These are phyloP conservation scores for Mycothermus thermophilus DNA, from an alignment of 495 filamentous ascomycete species.

Conservation along the genomic window DNA sequence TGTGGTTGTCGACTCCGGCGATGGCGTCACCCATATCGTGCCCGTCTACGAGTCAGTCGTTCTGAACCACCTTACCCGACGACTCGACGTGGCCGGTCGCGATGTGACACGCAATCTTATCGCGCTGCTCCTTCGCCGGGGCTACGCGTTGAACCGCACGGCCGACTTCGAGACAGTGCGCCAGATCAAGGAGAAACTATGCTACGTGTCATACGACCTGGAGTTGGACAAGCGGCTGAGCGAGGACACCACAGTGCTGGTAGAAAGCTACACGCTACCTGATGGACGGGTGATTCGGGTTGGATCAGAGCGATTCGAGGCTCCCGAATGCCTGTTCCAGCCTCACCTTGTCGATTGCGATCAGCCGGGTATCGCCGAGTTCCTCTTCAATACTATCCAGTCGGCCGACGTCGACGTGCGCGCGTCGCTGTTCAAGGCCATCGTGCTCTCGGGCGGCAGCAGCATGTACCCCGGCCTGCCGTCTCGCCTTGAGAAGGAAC, in stretches of 20 bases:
- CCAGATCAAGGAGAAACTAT: constrained; percentile 99
- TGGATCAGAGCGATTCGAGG: constrained; percentile 93
- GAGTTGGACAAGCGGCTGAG: constrained; percentile 89
- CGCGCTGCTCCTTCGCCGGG: constrained; percentile 80
- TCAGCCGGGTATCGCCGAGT: constrained; percentile 89
- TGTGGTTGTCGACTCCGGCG: constrained; percentile 94
- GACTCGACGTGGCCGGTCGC: constrained; percentile 88
- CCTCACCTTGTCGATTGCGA: constrained; percentile 96
- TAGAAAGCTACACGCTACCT: constrained; percentile 93
- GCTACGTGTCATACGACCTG: constrained; percentile 97
- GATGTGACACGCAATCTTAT: constrained; percentile 98
- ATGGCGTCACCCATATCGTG: constrained; percentile 96
- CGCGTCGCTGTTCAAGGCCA: constrained; percentile 84
- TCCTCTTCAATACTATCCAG: constrained; percentile 98
- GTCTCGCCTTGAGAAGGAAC: constrained; percentile 88
- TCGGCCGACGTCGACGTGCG: constrained; percentile 89
- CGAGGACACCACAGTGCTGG: constrained; percentile 94
- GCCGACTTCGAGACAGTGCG: constrained; percentile 98
- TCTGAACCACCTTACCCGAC: constrained; percentile 86
- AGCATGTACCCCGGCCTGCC: constrained; percentile 98
- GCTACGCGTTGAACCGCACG: constrained; percentile 94
- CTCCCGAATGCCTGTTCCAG: constrained; percentile 97
- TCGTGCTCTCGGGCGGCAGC: constrained; percentile 90
- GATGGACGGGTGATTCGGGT: constrained; percentile 93
- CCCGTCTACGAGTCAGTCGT: constrained; percentile 96